These are phyloP conservation scores for Alternaria conjuncta DNA, from an alignment of 2,329 filamentous ascomycete genomes.

Conservation along the genomic window DNA sequence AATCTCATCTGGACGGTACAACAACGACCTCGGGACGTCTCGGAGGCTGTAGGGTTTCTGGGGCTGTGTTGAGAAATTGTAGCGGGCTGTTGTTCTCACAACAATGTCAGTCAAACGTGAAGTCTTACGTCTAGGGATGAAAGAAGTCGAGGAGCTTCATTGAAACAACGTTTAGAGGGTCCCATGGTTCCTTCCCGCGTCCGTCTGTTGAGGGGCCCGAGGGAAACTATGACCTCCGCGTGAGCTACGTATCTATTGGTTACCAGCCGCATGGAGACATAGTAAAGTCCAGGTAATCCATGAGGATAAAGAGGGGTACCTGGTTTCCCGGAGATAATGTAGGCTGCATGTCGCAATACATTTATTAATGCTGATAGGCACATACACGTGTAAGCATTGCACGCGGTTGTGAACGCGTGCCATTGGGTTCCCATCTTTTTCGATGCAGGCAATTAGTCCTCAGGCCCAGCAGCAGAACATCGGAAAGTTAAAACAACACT, in stretches of 20 bases:
- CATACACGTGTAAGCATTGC: not conserved
- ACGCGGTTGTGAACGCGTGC: not conserved
- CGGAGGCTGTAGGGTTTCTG: not conserved
- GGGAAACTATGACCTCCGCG: not conserved
- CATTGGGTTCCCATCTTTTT: not conserved
- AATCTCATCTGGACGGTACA: not conserved
- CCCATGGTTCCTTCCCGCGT: not conserved
- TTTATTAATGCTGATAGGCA: not conserved
- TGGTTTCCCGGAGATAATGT: not conserved
- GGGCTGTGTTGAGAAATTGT: not conserved
- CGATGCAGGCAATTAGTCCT: not conserved
- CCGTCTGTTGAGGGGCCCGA: not conserved
- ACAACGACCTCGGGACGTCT: not conserved
- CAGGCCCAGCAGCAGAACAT: not conserved
- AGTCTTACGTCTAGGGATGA: not conserved
- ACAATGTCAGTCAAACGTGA: not conserved
- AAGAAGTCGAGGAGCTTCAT: not conserved
- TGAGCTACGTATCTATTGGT: not conserved
- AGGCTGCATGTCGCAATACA: not conserved
- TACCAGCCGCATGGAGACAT: not conserved
- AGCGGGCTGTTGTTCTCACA: not conserved
- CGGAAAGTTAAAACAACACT: not conserved
- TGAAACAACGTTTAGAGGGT: not conserved
- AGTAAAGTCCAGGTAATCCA: not conserved
- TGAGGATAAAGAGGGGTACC: not conserved